phyloP scores from a whole-genome alignment of 768 basidiomycete species.

The Calocera viscosa region DNA sequence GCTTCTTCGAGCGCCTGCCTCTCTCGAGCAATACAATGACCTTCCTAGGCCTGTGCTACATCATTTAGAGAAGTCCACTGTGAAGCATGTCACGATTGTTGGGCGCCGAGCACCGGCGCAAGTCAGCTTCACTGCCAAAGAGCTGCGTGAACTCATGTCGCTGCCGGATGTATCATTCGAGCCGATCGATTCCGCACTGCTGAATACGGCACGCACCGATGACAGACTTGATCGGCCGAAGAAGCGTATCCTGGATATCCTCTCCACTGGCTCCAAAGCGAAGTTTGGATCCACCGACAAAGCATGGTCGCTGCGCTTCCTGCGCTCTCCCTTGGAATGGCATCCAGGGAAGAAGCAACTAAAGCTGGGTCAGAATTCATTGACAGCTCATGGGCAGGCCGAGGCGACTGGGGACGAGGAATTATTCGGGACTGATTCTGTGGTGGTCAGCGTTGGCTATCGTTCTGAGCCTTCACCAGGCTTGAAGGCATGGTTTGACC shows the following conservation, averaged over 20 bases:
- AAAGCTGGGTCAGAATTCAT: conserved; percentile 46
- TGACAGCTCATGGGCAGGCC: conserved; percentile 34
- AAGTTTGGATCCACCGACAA: conserved; percentile 40
- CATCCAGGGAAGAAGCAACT: conserved; percentile 26
- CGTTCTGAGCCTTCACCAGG: conserved; percentile 43
- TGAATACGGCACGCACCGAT: conserved; percentile 26
- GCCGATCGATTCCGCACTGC: conserved; percentile 41
- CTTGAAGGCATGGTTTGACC: conserved; percentile 45
- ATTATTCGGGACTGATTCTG: conserved; percentile 51
- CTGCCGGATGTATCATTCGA: conserved; percentile 55
- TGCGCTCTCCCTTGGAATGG: conserved; percentile 43
- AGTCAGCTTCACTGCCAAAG: conserved; percentile 85
- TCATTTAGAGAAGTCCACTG: conserved; percentile 45
- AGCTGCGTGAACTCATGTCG: conserved; percentile 68
- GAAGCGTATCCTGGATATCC: conserved; percentile 49
- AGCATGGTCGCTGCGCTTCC: conserved; percentile 75
- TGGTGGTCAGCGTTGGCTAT: conserved; percentile 83
- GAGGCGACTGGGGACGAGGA: conserved; percentile 46
- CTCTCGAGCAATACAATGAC: conserved; percentile 53
- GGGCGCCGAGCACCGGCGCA: conserved; percentile 79
- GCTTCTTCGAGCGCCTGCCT: conserved; percentile 55
- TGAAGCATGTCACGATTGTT: conserved; percentile 70
- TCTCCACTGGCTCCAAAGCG: conserved; percentile 50
- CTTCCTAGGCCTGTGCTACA: conserved; percentile 63
- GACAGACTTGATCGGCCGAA: conserved; percentile 46